Conservation (phyloP, 2,329 filamentous ascomycete species). For the Pseudogymnoascus sp. region DNA sequence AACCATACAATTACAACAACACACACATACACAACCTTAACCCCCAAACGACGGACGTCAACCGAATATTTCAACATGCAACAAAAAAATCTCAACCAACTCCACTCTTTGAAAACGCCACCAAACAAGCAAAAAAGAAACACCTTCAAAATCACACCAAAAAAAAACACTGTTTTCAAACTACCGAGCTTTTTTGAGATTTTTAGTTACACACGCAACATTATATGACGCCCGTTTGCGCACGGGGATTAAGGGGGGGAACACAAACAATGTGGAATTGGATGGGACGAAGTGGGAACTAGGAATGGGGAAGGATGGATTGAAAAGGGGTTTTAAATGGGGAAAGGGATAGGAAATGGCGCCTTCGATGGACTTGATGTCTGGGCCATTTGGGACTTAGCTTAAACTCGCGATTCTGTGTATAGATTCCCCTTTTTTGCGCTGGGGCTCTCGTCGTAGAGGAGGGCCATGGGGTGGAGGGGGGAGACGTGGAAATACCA, state of each 20-base stretch:
- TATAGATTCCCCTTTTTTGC: slow-evolving; percentile 41
- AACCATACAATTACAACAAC: slow-evolving; percentile 1
- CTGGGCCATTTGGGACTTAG: slow-evolving; percentile 24
- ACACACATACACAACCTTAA: not conserved
- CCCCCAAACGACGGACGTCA: slow-evolving; percentile 2
- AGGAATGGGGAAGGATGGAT: not conserved
- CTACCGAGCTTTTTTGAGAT: not conserved
- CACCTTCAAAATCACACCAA: not conserved
- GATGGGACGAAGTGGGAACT: not conserved
- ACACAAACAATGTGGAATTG: not conserved
- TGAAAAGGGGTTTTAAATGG: not conserved
- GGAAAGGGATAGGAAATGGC: not conserved
- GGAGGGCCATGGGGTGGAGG: not conserved
- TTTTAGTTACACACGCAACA: not conserved
- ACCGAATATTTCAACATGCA: not conserved
- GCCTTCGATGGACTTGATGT: not conserved
- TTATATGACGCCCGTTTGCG: not conserved
- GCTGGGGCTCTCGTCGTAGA: not conserved
- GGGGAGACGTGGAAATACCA: slow-evolving; percentile 45
- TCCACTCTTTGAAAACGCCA: not conserved
- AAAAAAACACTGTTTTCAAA: slow-evolving; percentile 6
- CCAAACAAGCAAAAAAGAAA: not conserved
- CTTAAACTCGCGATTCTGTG: slow-evolving; percentile 55
- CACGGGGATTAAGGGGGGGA: not conserved
- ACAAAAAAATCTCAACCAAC: not conserved